phyloP scores from a whole-genome alignment of 306 rosid species.

The Cyamopsis tetragonoloba region DNA sequence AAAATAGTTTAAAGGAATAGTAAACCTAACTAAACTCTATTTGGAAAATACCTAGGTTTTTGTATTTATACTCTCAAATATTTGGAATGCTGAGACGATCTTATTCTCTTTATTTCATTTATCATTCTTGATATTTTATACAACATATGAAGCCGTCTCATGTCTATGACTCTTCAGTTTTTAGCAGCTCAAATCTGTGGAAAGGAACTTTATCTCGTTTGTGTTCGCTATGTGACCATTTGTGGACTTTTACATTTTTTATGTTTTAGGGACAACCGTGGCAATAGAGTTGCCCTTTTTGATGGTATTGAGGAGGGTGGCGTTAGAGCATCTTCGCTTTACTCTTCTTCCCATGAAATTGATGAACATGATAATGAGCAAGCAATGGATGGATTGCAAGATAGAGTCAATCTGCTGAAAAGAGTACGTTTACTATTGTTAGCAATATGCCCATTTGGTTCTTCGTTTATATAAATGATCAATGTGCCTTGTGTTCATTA shows the following conservation, averaged over 20 bases:
- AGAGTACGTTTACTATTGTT: constrained; percentile 50
- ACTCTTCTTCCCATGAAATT: constrained; percentile 73
- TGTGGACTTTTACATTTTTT: constrained; percentile 1
- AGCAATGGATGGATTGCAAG: constrained; percentile 87
- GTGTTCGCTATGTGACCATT: constrained; percentile 3
- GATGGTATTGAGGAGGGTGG: constrained; percentile 59
- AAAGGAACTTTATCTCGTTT: constrained; percentile 12
- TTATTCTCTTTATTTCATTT: neutral
- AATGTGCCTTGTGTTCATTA: neutral
- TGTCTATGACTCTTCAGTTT: constrained; percentile 6
- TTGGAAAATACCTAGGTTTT: neutral
- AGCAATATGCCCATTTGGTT: neutral
- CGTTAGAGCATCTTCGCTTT: constrained; percentile 39
- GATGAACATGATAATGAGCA: constrained; percentile 89
- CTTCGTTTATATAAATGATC: neutral
- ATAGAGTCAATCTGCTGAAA: constrained; percentile 83
- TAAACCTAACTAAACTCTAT: neutral
- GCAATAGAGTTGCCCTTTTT: constrained; percentile 45
- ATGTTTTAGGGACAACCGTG: constrained; percentile 35
- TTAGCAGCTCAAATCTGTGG: neutral
- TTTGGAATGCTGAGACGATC: neutral
- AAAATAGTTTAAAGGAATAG: neutral
- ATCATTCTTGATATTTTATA: neutral
- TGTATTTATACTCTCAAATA: neutral
- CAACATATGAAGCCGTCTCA: neutral